These are phyloP conservation scores for Wickerhamiella bombiphila DNA, from an alignment of 805 yeast species.

Conservation along the genomic window DNA sequence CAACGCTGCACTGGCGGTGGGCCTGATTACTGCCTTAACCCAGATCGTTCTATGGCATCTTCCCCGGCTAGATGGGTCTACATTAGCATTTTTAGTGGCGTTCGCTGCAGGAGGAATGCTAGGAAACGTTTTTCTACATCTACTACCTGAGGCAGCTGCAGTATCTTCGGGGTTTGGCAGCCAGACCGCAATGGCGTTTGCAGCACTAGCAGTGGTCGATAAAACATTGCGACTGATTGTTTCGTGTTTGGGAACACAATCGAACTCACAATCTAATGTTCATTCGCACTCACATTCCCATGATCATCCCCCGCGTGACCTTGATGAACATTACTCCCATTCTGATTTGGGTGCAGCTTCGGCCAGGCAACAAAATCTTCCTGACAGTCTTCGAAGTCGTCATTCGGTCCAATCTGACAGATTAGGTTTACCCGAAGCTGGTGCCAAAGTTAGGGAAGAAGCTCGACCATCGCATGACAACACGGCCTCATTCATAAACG, in stretches of 20 bases:
- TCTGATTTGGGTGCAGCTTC: background rate
- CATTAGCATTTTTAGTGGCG: conserved; percentile 41
- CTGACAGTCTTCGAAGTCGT: background rate
- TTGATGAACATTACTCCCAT: conserved; percentile 8
- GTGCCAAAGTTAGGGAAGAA: background rate
- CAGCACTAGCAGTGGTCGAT: conserved; percentile 45
- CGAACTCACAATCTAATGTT: conserved; percentile 28
- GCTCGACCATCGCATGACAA: background rate
- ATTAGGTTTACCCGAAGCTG: background rate
- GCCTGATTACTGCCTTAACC: conserved; percentile 9
- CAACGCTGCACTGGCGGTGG: conserved; percentile 12
- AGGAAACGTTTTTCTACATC: conserved; percentile 61
- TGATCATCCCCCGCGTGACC: conserved; percentile 7
- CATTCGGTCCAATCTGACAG: background rate
- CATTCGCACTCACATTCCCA: conserved; percentile 32
- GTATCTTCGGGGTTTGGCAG: conserved; percentile 35
- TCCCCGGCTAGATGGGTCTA: conserved; percentile 31
- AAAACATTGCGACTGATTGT: conserved; percentile 33
- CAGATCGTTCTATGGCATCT: conserved; percentile 8
- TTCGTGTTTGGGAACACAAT: conserved; percentile 25
- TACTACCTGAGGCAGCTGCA: conserved; percentile 38
- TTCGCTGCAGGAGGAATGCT: conserved; percentile 66
- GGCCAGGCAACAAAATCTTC: background rate
- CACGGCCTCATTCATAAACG: conserved; percentile 3
- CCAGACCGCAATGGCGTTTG: conserved; percentile 46